Base-by-base conservation (phyloP, 768 basidiomycete species). In the Hemileccinum impolitum region DNA sequence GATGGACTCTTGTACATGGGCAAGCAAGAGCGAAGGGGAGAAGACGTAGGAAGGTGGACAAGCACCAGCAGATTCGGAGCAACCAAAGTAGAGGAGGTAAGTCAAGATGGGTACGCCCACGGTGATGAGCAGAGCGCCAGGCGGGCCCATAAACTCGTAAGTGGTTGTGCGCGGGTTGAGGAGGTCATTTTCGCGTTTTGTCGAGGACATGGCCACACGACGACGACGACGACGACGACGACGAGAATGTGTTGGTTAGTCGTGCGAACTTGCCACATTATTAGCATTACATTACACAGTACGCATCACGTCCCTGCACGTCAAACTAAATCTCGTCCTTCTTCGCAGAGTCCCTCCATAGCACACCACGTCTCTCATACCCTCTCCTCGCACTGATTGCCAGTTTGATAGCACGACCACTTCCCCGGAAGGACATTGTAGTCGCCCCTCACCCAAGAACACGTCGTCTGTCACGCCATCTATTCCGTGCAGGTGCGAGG, bases 71-170 rank as follows among this genome's bases (percentile, higher is more conserved):
- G 72, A 56, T 60, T 91, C 87, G 53, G 85, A 87, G 63, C 88
- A 91, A 21, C 76, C 79, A 63, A 87, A 91, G 67, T 80, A 90
- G 48, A 94, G 79, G 1, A 76, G 76, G 60, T 94, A 94, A 12
- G 81, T 75, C 57, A 81, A 67, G 59, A 79, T 59, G 5, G 93
- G 91, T 11, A 92, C 86, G 13, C 78, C 77, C 36, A 90, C 43
- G 3, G 83, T 80, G 56, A 94, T 76, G 50, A 82, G 71, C 40
- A 85, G 59, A 0, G 92, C 88, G 4, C 91, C 91, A 4, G 77
- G 79, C 3, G 90, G 90, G 0, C 91, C 91, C 39, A 89, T 64
- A 62, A 94, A 94, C 62, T 94, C 92, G 67, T 86, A 93, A 37
- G 72, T 65, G 0, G 73, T 81, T 30, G 91, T 87, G 44, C 75